Percentiles rank a stretch among this genome's conserved stretches.
Conservation (phyloP, 306 rosid species). For the Cotoneaster glaucophyllus region DNA sequence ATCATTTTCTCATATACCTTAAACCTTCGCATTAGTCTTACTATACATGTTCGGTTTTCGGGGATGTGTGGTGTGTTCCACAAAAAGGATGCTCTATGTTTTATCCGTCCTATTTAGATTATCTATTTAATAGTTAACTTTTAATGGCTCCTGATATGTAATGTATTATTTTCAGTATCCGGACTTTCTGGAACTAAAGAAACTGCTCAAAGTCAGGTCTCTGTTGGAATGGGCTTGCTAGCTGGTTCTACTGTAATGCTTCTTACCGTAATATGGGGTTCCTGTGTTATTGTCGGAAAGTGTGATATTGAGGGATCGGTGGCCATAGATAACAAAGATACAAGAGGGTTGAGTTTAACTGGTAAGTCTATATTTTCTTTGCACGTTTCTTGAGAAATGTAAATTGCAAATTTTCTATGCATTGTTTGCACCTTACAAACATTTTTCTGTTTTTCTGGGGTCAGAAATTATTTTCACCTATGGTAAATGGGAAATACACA, state of each 20-base stretch:
- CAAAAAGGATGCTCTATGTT: too few species aligned
- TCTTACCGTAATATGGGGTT: conserved; percentile 57
- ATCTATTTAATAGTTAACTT: background rate
- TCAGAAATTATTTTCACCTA: background rate
- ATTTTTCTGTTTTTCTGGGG: background rate
- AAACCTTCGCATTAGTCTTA: background rate
- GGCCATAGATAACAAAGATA: conserved; percentile 29
- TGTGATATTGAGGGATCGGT: conserved; percentile 32
- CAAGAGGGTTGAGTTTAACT: conserved; percentile 37
- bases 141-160: background rate
- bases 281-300: conserved; percentile 62
- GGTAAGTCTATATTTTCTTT: conserved; percentile 12
- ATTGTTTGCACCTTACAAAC: background rate
- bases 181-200: conserved; percentile 52
- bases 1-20: background rate
- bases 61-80: background rate
- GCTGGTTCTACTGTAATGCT: conserved; percentile 81
- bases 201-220: conserved; percentile 62
- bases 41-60: background rate
- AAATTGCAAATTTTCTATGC: background rate
- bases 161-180: conserved; percentile 39
- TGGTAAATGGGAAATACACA: background rate
- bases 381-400: too few species aligned
- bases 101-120: background rate
- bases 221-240: conserved; percentile 69